These are phyloP conservation scores for Myxozyma vanderwaltii DNA, from an alignment of 805 yeast species.

Conservation along the genomic window DNA sequence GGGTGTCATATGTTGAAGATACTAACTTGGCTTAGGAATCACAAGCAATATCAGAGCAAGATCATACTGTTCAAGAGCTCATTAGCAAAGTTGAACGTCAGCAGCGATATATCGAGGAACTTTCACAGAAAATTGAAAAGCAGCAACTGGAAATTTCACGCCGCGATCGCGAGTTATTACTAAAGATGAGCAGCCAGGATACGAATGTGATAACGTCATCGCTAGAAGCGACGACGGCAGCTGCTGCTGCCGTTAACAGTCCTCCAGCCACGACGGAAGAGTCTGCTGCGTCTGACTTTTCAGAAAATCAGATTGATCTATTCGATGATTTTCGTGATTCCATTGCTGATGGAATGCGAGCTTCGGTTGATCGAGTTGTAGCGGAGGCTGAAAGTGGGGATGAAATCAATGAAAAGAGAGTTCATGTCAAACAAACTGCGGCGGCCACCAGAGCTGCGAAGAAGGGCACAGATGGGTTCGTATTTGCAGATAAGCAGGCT, in stretches of 20 bases:
- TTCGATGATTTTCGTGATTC: constrained; percentile 1
- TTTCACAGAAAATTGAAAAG: neutral
- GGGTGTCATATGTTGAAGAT: neutral
- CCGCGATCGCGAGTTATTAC: neutral
- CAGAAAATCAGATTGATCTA: constrained; percentile 6
- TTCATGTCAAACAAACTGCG: neutral
- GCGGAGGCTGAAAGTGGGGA: too few relatives aligned
- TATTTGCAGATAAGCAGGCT: neutral
- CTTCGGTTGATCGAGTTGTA: neutral
- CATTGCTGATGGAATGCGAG: neutral
- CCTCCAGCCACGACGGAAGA: constrained; percentile 20
- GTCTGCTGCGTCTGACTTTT: neutral
- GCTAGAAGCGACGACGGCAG: constrained; percentile 1
- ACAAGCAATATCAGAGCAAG: constrained; percentile 5
- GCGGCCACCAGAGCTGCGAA: neutral
- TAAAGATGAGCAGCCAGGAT: neutral
- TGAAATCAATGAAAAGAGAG: neutral
- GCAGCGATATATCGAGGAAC: constrained; percentile 5
- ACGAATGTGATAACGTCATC: neutral
- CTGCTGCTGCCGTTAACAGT: constrained; percentile 14
- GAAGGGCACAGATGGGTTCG: neutral
- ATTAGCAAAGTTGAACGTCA: neutral
- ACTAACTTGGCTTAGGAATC: neutral
- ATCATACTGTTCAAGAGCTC: neutral
- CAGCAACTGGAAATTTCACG: neutral